phyloP scores from a whole-genome alignment of 2,329 filamentous ascomycete species.

The Exophiala bonariae region DNA sequence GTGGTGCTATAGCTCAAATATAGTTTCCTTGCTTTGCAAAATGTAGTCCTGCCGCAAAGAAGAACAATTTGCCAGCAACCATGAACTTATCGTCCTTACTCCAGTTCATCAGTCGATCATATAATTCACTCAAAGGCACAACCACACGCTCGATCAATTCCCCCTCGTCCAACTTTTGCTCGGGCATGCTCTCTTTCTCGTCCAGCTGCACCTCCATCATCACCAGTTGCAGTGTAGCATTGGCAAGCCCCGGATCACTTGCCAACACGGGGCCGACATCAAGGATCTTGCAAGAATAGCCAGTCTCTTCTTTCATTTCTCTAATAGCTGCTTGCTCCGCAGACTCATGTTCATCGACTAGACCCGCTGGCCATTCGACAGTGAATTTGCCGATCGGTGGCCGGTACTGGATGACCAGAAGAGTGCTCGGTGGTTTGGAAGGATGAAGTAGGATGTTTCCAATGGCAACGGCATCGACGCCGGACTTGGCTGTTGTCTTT shows the following conservation, averaged over 20 bases:
- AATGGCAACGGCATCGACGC: constrained; percentile 62
- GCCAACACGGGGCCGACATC: constrained; percentile 67
- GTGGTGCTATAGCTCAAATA: no score
- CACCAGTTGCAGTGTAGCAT: constrained; percentile 62
- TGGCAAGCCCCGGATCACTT: constrained; percentile 63
- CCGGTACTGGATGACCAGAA: constrained; percentile 56
- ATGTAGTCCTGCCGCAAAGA: constrained; percentile 21
- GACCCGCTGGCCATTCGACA: constrained; percentile 62
- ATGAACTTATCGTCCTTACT: constrained; percentile 19
- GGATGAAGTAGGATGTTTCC: constrained; percentile 53
- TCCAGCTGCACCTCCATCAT: constrained; percentile 59
- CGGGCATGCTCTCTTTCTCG: constrained; percentile 51
- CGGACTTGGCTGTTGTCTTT: constrained; percentile 55
- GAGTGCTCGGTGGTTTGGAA: constrained; percentile 47
- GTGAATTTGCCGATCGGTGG: constrained; percentile 59
- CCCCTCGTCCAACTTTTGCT: constrained; percentile 61
- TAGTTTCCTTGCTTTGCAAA: constrained; percentile 19
- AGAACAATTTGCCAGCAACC: constrained; percentile 22
- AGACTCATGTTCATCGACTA: constrained; percentile 58
- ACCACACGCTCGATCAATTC: constrained; percentile 63
- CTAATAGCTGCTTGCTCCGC: constrained; percentile 57
- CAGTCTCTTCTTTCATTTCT: constrained; percentile 63
- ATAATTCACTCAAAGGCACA: constrained; percentile 57
- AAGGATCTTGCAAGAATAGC: constrained; percentile 55
- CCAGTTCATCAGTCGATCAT: constrained; percentile 46